A percentile compares a stretch with the other conserved stretches of the same genome.
Conservation (phyloP, 192 early-diverging fungal species). For the Backusella morwellensis region DNA sequence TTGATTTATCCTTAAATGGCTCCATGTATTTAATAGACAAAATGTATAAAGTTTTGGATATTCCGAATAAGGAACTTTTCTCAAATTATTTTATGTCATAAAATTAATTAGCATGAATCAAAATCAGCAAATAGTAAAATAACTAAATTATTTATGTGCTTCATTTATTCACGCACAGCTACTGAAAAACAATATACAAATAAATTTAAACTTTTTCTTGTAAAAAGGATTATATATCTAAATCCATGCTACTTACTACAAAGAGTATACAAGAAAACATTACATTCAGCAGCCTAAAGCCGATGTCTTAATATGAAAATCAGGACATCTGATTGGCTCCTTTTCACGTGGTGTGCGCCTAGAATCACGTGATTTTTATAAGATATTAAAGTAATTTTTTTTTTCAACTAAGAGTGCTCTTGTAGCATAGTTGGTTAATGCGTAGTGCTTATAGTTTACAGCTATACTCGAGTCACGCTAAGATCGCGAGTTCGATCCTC, state of each 20-base stretch:
- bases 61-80: constrained; percentile 1
- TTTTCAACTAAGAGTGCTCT: constrained; percentile 23
- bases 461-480: constrained; percentile 59
- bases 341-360: neutral
- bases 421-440: constrained; percentile 59
- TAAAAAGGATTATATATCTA: neutral
- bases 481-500: constrained; percentile 67
- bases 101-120: no score
- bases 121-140: no score
- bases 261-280: neutral
- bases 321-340: neutral
- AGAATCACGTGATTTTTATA: neutral
- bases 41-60: neutral
- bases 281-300: neutral
- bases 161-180: neutral
- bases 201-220: neutral
- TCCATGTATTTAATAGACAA: neutral
- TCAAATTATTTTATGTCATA: no score
- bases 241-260: neutral
- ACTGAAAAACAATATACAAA: neutral
- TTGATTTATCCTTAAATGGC: neutral
- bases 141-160: neutral
- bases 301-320: neutral
- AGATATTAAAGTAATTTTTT: neutral
- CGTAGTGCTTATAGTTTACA: constrained; percentile 58